These are phyloP conservation scores for Penicillium sp. DNA, from an alignment of 2,329 filamentous ascomycete species.

Conservation along the genomic window DNA sequence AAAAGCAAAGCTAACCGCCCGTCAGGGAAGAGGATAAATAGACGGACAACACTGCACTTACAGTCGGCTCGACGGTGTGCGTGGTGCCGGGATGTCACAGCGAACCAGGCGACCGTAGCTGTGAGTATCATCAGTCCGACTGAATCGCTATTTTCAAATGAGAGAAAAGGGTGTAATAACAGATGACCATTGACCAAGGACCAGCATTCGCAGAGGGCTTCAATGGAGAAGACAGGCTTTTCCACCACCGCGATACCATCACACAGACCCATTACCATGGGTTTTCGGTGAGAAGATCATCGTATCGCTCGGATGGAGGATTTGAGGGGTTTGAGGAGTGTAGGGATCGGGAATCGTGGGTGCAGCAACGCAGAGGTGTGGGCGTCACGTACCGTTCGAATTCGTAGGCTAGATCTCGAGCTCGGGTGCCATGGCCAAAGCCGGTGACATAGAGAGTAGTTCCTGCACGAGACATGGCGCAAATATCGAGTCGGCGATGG, in stretches of 20 bases:
- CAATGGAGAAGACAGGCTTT: too few species aligned
- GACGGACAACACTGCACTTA: slow-evolving; percentile 55
- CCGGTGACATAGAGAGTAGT: slow-evolving; percentile 97
- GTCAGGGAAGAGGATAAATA: slow-evolving; percentile 4
- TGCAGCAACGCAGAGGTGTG: slow-evolving; percentile 42
- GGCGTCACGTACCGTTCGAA: slow-evolving; percentile 97
- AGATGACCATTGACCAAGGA: slow-evolving; percentile 14
- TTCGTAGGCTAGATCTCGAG: slow-evolving; percentile 98
- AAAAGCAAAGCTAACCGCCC: slow-evolving; percentile 73
- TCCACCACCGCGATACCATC: too few species aligned
- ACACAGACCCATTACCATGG: slow-evolving; percentile 7
- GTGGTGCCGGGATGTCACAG: slow-evolving; percentile 95
- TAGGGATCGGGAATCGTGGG: slow-evolving; percentile 31
- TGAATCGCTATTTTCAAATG: not conserved
- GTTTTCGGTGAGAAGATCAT: slow-evolving; percentile 7
- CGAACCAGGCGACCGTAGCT: slow-evolving; percentile 97
- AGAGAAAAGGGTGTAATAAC: slow-evolving; percentile 12
- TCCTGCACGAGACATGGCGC: slow-evolving; percentile 80
- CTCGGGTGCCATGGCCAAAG: slow-evolving; percentile 97
- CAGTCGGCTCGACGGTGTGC: slow-evolving; percentile 91
- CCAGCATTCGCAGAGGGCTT: too few species aligned
- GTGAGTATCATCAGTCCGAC: slow-evolving; percentile 41
- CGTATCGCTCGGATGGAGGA: slow-evolving; percentile 35
- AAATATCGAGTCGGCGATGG: too few species aligned
- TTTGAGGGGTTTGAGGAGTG: slow-evolving; percentile 36